phyloP scores from a whole-genome alignment of 148 eudicot genomes.

The Linanthus parryae region DNA sequence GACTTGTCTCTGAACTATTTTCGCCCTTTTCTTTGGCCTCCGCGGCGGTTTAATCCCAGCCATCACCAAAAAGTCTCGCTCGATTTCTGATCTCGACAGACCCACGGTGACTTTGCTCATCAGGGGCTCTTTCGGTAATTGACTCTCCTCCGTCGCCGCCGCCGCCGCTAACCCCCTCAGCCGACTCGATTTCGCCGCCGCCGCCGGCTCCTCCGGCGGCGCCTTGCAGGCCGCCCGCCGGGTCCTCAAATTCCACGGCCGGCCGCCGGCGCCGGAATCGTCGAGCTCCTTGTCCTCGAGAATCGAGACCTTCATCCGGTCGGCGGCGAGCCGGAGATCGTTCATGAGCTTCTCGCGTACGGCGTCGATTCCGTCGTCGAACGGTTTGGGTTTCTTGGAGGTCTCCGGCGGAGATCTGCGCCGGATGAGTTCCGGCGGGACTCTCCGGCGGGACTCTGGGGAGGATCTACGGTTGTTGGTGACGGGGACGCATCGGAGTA shows the following conservation, averaged over 20 bases:
- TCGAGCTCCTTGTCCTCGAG: background rate
- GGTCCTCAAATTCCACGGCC: constrained; percentile 11
- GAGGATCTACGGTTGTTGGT: background rate
- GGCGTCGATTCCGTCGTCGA: background rate
- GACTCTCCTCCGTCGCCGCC: background rate
- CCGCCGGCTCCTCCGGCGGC: constrained; percentile 4
- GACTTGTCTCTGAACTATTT: no score
- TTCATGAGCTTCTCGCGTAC: background rate
- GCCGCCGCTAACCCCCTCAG: background rate
- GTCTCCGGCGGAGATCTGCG: no score
- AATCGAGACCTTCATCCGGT: background rate
- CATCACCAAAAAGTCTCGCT: no score
- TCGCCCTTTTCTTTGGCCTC: constrained; percentile 7
- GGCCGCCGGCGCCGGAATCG: background rate
- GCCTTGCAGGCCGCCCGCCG: constrained; percentile 23
- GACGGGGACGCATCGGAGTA: background rate
- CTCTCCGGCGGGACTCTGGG: background rate
- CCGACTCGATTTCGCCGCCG: constrained; percentile 1
- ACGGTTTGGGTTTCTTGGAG: no score
- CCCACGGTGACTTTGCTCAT: no score
- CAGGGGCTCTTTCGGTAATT: no score
- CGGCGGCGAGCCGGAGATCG: background rate
- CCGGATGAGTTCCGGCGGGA: background rate
- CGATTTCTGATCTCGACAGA: no score
- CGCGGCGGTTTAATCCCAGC: no score